Conservation (phyloP, 2,329 filamentous ascomycete species). For the Helicocarpus griseus region DNA sequence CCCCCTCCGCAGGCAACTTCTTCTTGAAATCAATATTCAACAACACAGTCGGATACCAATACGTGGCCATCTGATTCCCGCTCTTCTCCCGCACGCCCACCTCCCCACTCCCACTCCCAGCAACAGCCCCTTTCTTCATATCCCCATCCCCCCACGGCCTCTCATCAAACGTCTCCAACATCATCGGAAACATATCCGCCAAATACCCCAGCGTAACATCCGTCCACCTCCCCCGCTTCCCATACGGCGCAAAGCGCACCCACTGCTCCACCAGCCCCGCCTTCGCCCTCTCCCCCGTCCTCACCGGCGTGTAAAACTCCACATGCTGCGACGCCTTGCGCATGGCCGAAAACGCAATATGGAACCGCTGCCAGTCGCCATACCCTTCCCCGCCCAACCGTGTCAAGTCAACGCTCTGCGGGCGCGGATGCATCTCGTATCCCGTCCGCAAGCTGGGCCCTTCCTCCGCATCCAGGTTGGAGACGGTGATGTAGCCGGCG, state of each 20-base stretch:
- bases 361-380: conserved; percentile 37
- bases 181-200: conserved; percentile 58
- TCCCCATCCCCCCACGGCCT: conserved; percentile 15
- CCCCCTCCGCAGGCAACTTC: conserved; percentile 54
- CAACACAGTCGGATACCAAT: conserved; percentile 69
- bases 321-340: conserved; percentile 43
- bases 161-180: conserved; percentile 44
- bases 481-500: conserved; percentile 55
- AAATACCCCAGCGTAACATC: conserved; percentile 56
- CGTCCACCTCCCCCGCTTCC: conserved; percentile 45
- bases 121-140: conserved; percentile 21
- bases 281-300: conserved; percentile 21
- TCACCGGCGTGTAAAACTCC: conserved; percentile 42
- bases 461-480: conserved; percentile 49
- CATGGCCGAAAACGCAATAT: conserved; percentile 23
- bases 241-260: conserved; percentile 48
- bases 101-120: conserved; percentile 11
- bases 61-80: conserved; percentile 28
- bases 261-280: conserved; percentile 50
- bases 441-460: conserved; percentile 48
- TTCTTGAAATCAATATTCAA: conserved; percentile 73
- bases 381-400: conserved; percentile 34
- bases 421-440: conserved; percentile 42
- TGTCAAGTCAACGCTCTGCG: conserved; percentile 17
- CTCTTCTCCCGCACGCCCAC: conserved; percentile 16